Evolutionary conservation across 164 flowering plant genomes (phyloP), one percentile per base, ranked within the genome.

Genomic region (Aristolochia californica): DNA sequence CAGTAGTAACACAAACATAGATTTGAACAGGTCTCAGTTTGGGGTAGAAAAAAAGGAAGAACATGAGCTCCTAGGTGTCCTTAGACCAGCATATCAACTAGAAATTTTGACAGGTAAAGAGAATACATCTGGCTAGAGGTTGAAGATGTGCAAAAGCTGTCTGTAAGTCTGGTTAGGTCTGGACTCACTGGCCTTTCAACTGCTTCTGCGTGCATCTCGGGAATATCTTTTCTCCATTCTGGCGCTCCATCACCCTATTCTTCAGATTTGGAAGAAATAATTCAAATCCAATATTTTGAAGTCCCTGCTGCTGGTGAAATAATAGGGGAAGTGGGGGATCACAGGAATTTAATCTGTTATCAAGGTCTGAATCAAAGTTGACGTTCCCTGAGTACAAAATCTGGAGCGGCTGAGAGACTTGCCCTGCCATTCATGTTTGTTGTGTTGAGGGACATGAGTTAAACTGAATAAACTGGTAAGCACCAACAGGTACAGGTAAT

Each of bases 31-130:
- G 25, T 44, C 72, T 62, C 76, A 27, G 45, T 48, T 55, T 53
- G 43, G 5, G 55, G n/a, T 66, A 40, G 73, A 62, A 21, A 71
- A 40, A 43, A 56, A 52, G 63, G 65, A 50, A 55, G 24, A 61
- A 48, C 66, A 57, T 44, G 65, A 66, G 45, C 60, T 67, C 40
- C 49, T 63, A 9, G 26, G 58, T n/a, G 48, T 59, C 27, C 43
- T 59, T 5, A 56, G 55, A 28, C 53, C 69, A 28, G 24, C 73
- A 64, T 47, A 48, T 48, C 56, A 61, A 54, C 16, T 43, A 25
- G 72, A 59, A 59, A 55, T 49, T 24, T 69, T 55, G 30, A 60
- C 50, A 13, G 65, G 53, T 23, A 62, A 47, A 54, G 56, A 56
- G 22, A 26, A 30, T 43, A 34, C 28, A 61, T 63, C 57, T 47